Conservation (phyloP, 2,329 filamentous ascomycete species). For the Mycosphaerella arachidis region DNA sequence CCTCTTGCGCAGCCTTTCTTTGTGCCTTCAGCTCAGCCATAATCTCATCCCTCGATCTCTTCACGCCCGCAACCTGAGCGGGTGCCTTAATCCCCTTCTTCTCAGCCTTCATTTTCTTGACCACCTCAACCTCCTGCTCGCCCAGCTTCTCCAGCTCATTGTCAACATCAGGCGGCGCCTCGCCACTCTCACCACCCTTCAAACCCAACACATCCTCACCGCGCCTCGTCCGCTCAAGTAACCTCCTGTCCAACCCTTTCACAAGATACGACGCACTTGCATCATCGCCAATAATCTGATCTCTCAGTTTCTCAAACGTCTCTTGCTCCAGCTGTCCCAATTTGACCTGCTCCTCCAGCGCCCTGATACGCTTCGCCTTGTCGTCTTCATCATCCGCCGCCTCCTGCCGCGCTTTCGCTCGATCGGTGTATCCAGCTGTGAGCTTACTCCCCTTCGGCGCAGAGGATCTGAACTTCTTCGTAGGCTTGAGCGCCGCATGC, state of each 20-base stretch:
- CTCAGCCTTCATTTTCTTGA: slow-evolving; percentile 55
- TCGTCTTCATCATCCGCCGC: slow-evolving; percentile 51
- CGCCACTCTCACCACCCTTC: slow-evolving; percentile 28
- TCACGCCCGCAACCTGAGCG: slow-evolving; percentile 42
- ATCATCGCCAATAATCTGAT: slow-evolving; percentile 78
- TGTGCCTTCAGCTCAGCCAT: slow-evolving; percentile 56
- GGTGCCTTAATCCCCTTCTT: slow-evolving; percentile 49
- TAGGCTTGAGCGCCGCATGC: slow-evolving; percentile 49
- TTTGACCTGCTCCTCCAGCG: slow-evolving; percentile 76
- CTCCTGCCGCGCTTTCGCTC: slow-evolving; percentile 60
- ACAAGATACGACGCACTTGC: slow-evolving; percentile 77
- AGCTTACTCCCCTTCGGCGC: slow-evolving; percentile 80
- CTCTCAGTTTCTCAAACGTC: slow-evolving; percentile 70
- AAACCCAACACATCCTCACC: slow-evolving; percentile 56
- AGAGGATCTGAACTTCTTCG: slow-evolving; percentile 66
- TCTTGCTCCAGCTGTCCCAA: slow-evolving; percentile 75
- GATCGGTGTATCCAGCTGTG: slow-evolving; percentile 77
- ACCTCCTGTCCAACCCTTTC: slow-evolving; percentile 83
- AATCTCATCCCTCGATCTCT: slow-evolving; percentile 56
- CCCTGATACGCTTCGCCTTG: slow-evolving; percentile 63
- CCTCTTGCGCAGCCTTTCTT: slow-evolving; percentile 42
- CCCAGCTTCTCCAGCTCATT: slow-evolving; percentile 51
- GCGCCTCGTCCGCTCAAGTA: slow-evolving; percentile 64
- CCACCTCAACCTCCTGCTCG: slow-evolving; percentile 64
- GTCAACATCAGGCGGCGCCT: slow-evolving; percentile 34